Evolutionary conservation across 257 asterid species (phyloP), one percentile per base, ranked within the genome.

Genomic region (Henckelia pumila): DNA sequence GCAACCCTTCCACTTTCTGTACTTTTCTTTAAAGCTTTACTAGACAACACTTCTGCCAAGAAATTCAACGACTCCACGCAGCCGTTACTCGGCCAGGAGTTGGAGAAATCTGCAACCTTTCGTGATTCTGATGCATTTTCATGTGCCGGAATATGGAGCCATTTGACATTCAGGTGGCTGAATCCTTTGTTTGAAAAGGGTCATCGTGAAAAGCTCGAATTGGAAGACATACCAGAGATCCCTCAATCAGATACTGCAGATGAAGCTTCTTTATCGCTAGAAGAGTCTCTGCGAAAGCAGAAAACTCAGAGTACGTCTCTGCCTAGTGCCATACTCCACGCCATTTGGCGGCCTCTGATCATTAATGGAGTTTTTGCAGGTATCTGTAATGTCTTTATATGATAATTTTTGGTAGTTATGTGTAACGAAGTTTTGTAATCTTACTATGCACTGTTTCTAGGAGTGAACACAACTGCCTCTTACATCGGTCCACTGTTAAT

Each of bases 331-430:
- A 79, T 88, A 32, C 65, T 89, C 33, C 61, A 75, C 50, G 71
- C 82, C 0, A 47, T 83, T 23, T 59, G 78, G 81, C 80, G 73
- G 19, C 83, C 95, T 35, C 83, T 92, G 21, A 81, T 79, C 61
- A 24, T 71, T 13, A 92, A 89, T 75, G 98, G 90, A 47, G 75
- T 82, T 64, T 84, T 85, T 80, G 98, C 98, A 82, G 98, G 98
- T 92, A 78, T 13, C 20, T 4, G 2, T 3, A 4, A 47, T 14
- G 53, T 47, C 59, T 61, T 25, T 56, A 44, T 56, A 19, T 32
- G 44, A 24, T 22, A 65, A 11, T 33, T 6, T 19, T 19, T 10
- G 2, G 57, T n/a, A 10, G 29, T 21, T 67, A 55, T 7, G 56
- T 23, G 61, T 24, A 14, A 30, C 5, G 3, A 20, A 20, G 23